phyloP scores from a whole-genome alignment of 495 filamentous ascomycete genomes.

The Neurospora cerealis region DNA sequence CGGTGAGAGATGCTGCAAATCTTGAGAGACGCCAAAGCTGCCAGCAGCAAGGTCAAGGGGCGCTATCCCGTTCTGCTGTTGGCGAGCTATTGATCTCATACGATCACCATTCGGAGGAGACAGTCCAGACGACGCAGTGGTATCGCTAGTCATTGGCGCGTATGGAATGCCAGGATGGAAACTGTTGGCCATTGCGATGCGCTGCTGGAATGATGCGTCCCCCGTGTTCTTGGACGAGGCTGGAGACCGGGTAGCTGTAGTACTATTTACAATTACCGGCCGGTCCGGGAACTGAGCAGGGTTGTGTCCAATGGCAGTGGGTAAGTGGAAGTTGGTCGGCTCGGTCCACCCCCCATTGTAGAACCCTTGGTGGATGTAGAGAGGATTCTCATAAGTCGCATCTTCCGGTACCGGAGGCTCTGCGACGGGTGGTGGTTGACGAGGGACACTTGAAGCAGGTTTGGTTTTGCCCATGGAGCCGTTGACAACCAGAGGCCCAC shows the following conservation, averaged over 20 bases:
- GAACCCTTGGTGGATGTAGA: conserved; percentile 28
- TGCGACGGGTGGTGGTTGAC: conserved; percentile 11
- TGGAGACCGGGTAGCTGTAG: conserved; percentile 21
- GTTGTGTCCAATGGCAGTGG: conserved; percentile 11
- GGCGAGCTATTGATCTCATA: conserved; percentile 23
- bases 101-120: conserved; percentile 13
- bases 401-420: conserved; percentile 21
- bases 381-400: conserved; percentile 26
- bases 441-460: conserved; percentile 4
- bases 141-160: conserved; percentile 6
- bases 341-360: conserved; percentile 12
- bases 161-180: conserved; percentile 13
- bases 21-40: conserved; percentile 20
- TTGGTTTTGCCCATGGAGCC: conserved; percentile 27
- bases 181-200: conserved; percentile 15
- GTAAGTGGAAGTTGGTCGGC: conserved; percentile 7
- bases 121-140: conserved; percentile 12
- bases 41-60: conserved; percentile 37
- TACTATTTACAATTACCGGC: conserved; percentile 43
- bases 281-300: conserved; percentile 25
- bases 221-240: conserved; percentile 1
- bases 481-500: conserved; percentile 35
- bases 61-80: conserved; percentile 31
- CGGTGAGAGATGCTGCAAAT: conserved; percentile 42
- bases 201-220: conserved; percentile 23